Percentiles rank a stretch among this genome's conserved stretches.
phyloP scores from a whole-genome alignment of 2,329 filamentous ascomycete species.

The Thermochaetoides dissita region DNA sequence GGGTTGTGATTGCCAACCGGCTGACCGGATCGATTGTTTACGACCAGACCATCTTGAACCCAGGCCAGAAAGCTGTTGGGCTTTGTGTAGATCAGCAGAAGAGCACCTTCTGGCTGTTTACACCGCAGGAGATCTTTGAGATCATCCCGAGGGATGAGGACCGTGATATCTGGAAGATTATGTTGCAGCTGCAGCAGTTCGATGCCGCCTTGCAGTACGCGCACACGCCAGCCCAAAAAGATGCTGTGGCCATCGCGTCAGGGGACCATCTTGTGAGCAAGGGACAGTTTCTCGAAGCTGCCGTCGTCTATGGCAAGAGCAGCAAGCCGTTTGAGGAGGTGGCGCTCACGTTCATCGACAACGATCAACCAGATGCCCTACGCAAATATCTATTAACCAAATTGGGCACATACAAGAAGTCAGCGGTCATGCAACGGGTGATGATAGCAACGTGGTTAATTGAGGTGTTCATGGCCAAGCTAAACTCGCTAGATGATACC shows the following conservation, averaged over 20 bases:
- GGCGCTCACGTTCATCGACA: slow-evolving; percentile 78
- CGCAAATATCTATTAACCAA: slow-evolving; percentile 82
- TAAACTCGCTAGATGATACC: slow-evolving; percentile 87
- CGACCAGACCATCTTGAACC: slow-evolving; percentile 72
- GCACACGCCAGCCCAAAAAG: slow-evolving; percentile 64
- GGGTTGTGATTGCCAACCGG: slow-evolving; percentile 73
- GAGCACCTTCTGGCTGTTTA: slow-evolving; percentile 96
- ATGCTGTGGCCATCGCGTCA: slow-evolving; percentile 80
- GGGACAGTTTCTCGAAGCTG: slow-evolving; percentile 73
- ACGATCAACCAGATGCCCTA: slow-evolving; percentile 76
- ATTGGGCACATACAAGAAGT: slow-evolving; percentile 66
- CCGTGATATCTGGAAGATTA: slow-evolving; percentile 85
- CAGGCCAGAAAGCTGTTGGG: slow-evolving; percentile 66
- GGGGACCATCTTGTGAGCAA: slow-evolving; percentile 77
- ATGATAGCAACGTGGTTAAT: slow-evolving; percentile 95
- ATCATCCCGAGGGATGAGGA: slow-evolving; percentile 83
- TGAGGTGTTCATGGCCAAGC: slow-evolving; percentile 92
- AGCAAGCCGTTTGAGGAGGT: slow-evolving; percentile 97
- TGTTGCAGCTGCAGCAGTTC: slow-evolving; percentile 76
- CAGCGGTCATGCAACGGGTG: slow-evolving; percentile 75
- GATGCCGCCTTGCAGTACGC: slow-evolving; percentile 79
- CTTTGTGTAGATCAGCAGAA: slow-evolving; percentile 83
- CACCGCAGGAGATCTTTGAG: slow-evolving; percentile 80
- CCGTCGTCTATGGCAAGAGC: slow-evolving; percentile 81
- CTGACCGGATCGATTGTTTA: slow-evolving; percentile 77